A percentile compares a stretch with the other conserved stretches of the same genome.
phyloP scores from a whole-genome alignment of 495 filamentous ascomycete species.

The Paragyromitra xinjiangensis region DNA sequence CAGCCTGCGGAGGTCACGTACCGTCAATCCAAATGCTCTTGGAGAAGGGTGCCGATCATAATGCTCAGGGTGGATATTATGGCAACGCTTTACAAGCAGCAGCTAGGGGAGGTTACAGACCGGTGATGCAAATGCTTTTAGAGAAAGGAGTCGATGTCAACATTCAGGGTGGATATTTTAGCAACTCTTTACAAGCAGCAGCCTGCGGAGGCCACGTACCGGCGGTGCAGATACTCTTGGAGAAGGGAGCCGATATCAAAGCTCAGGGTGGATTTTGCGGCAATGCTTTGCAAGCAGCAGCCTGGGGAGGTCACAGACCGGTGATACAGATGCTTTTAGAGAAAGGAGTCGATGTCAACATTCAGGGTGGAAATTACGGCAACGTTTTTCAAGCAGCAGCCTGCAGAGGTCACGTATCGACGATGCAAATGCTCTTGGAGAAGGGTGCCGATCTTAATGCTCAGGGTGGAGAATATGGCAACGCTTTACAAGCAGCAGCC shows the following conservation, averaged over 20 bases:
- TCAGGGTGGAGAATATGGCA: neutral
- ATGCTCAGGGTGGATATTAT: neutral
- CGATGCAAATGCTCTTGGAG: neutral
- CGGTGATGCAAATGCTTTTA: neutral
- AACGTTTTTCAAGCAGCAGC: neutral
- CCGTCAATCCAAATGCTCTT: neutral
- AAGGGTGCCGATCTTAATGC: neutral
- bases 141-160: no score
- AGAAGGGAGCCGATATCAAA: no score
- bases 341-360: neutral
- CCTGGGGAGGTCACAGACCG: no score
- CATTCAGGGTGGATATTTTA: no score
- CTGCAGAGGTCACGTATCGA: no score
- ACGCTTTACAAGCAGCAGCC: neutral
- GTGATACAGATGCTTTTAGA: neutral
- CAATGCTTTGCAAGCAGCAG: neutral
- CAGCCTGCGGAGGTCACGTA: no score
- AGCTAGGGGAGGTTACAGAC: neutral
- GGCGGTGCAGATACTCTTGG: no score
- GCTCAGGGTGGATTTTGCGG: neutral
- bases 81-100: neutral
- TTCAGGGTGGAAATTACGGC: neutral
- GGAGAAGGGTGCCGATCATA: neutral
- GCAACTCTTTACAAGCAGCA: no score
- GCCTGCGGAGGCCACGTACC: no score